phyloP scores from a whole-genome alignment of 208 protist genomes.

The Trypanosoma boissoni region DNA sequence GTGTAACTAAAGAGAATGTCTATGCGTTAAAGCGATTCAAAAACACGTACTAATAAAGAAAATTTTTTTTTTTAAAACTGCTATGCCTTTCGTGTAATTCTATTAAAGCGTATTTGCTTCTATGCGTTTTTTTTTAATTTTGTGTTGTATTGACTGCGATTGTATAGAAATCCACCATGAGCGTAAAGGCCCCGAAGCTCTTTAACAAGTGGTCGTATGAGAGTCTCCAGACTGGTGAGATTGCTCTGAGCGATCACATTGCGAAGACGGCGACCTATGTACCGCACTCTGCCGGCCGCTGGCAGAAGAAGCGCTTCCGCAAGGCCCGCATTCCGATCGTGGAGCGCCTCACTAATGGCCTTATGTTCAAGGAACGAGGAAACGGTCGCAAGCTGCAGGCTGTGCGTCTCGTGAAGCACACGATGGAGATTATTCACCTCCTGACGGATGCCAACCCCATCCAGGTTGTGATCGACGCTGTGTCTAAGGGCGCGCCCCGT shows the following conservation, averaged over 20 bases:
- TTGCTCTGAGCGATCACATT: slow-evolving; percentile 97
- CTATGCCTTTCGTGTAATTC: not conserved
- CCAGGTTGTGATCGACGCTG: slow-evolving; percentile 98
- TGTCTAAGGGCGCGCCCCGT: slow-evolving; percentile 98
- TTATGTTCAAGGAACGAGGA: slow-evolving; percentile 99
- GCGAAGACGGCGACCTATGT: slow-evolving; percentile 94
- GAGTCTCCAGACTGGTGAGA: slow-evolving; percentile 75
- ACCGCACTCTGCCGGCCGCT: slow-evolving; percentile 99
- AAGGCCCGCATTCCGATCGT: slow-evolving; percentile 97
- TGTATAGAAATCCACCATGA: slow-evolving; percentile 31
- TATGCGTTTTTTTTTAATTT: not conserved
- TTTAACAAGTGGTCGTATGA: slow-evolving; percentile 92
- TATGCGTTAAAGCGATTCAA: not conserved
- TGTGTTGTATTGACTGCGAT: not conserved
- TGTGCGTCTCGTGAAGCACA: slow-evolving; percentile 97
- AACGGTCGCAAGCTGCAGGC: slow-evolving; percentile 99
- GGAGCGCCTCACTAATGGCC: slow-evolving; percentile 95
- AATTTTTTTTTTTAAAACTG: not conserved
- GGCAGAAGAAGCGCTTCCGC: slow-evolving; percentile 98
- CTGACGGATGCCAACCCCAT: slow-evolving; percentile 99
- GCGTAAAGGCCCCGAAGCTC: slow-evolving; percentile 77
- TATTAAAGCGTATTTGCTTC: not conserved
- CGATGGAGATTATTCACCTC: slow-evolving; percentile 99
- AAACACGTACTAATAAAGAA: not conserved
- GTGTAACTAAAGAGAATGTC: not conserved